phyloP scores from a whole-genome alignment of 108 stramenopile species.

The Fragilaria radians region DNA sequence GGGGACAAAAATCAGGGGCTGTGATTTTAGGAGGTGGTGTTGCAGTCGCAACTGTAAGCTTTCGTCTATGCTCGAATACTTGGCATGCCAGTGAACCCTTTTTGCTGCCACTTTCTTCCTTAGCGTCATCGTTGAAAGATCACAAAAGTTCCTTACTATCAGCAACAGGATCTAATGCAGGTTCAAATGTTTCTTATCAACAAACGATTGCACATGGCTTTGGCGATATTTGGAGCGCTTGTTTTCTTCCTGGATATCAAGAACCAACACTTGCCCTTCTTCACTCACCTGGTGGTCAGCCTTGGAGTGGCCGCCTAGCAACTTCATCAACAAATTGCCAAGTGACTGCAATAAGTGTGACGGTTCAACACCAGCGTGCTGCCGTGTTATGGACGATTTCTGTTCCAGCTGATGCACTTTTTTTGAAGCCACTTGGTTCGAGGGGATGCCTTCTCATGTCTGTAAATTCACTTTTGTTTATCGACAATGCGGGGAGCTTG shows the following conservation, averaged over 20 bases:
- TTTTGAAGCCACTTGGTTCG: slow-evolving; percentile 10
- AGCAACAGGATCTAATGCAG: slow-evolving; percentile 3
- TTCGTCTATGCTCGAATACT: slow-evolving; percentile 18
- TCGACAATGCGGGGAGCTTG: slow-evolving; percentile 57
- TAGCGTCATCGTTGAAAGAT: slow-evolving; percentile 18
- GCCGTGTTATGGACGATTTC: slow-evolving; percentile 77
- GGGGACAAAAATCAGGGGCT: slow-evolving; percentile 34
- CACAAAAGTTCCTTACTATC: not conserved
- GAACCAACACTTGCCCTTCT: slow-evolving; percentile 70
- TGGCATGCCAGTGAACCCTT: slow-evolving; percentile 75
- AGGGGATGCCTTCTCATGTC: slow-evolving; percentile 56
- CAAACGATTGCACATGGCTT: slow-evolving; percentile 57
- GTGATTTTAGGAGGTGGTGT: slow-evolving; percentile 76
- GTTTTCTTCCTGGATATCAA: slow-evolving; percentile 67
- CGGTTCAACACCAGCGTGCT: slow-evolving; percentile 60
- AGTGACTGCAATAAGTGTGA: slow-evolving; percentile 69
- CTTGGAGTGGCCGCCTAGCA: slow-evolving; percentile 65
- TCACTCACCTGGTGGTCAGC: slow-evolving; percentile 52
- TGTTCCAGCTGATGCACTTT: slow-evolving; percentile 68
- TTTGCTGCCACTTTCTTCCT: slow-evolving; percentile 49
- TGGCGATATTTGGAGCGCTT: slow-evolving; percentile 59
- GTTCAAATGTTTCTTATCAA: not conserved
- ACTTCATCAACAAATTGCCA: slow-evolving; percentile 20
- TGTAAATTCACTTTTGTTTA: slow-evolving; percentile 54
- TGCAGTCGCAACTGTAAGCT: slow-evolving; percentile 50